Base-by-base conservation (phyloP, 2,329 filamentous ascomycete genomes). In the Phialocephala subalpina region DNA sequence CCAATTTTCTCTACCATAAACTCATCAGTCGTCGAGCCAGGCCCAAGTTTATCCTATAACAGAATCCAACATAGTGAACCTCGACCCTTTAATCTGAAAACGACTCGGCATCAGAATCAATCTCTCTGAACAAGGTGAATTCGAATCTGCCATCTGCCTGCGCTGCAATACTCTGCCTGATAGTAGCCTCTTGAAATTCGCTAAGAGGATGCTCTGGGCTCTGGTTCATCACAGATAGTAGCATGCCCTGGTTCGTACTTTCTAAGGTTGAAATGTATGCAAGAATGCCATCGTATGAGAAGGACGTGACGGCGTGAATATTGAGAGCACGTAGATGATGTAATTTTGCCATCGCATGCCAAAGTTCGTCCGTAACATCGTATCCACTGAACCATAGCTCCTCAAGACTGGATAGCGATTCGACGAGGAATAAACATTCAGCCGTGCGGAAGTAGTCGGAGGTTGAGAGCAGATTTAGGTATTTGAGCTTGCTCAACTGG, bases 331-430 rank as follows among this genome's bases (percentile, higher is more conserved):
- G 83, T 40, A 91, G 77, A 36, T 82, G 79, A 3, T 74, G 74
- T 52, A 90, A 77, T 6, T 74, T 74, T 12, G 84, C 79, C 14
- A 88, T 73, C 3, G 75, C 73, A 38, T 74, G 73, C 63, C 84
- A 80, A 12, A 85, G 77, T 25, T 81, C 79, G 66, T 88, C 83
- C 5, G 83, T 80, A 25, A 85, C 76, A 18, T 84, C 83, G 52
- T 82, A 80, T 9, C 88, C 87, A 52, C 82, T 83, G 58, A 90
- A 82, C 53, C 80, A 83, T 16, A 91, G 76, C 14, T 86, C 82
- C 69, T 89, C 85, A 0, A 92, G 80, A 18, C 80, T 64, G 27
- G 33, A 38, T 7, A 76, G 76, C 11, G 79, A 74, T 1, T 74
- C 66, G 27, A 83, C 79, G 18, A 91, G 79, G 2, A 72, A 71